Base-by-base conservation (phyloP, 306 rosid species). In the Biancaea sappan region DNA sequence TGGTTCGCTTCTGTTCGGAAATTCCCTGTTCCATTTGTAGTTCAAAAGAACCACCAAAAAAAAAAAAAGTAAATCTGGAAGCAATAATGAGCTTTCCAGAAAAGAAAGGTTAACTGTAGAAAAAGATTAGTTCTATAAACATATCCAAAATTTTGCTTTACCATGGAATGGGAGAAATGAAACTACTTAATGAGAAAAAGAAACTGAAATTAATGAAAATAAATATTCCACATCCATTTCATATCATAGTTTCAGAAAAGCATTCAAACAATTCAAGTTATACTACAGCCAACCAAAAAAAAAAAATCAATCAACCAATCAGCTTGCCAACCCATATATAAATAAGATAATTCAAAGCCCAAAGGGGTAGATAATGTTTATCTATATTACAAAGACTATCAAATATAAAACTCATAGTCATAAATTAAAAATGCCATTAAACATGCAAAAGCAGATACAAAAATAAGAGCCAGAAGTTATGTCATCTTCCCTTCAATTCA, bases 401-500 rank as follows among this genome's bases (percentile, higher is more conserved):
- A 24, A 46, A 72, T 25, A 35, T 8, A 58, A 66, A 56, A 31
- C 47, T 47, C 44, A 50, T 64, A 19, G 6, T 18, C 47, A 48
- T 37, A 66, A 59, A 16, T 52, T 62, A 57, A 34, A 53, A 61
- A 75, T 25, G 52, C 46, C 37, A 32, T 24, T 16, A 58, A 74
- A 63, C 38, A 43, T 34, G 21, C 72, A 58, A 25, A 62, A 34
- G 69, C 35, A 24, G 43, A 28, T 69, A 68, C 22, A 16, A 16
- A 47, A 5, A 14, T 28, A 19, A 34, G 19, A 1, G 21, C 56
- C 14, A 73, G 57, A 35, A 68, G 8, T 67, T 43, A 19, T 66
- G 71, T 46, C 75, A 66, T 29, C 18, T 4, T 31, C 50, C 35
- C 22, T 52, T 43, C 53, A 67, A 68, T 74, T 51, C 40, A 63